Base-by-base conservation (phyloP, 306 rosid genomes). In the Vigna radiata region DNA sequence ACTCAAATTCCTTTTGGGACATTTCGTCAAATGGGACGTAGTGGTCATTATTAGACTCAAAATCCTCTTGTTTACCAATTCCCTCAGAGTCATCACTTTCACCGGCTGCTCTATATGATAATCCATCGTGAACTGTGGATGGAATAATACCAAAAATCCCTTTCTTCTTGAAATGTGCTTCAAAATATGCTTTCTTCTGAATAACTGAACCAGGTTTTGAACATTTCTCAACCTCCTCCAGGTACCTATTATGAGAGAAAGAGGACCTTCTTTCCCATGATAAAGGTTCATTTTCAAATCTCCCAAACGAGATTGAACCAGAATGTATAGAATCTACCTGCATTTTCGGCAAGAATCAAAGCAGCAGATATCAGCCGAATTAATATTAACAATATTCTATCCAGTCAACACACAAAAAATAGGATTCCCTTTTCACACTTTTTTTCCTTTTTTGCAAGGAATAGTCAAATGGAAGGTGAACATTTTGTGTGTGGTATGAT, bases 301-400 rank as follows among this genome's bases (percentile, higher is more conserved):
- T 89, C 71, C 97, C 97, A 77, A 92, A 92, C 73, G 96, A 92
- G 86, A 90, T 74, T 48, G 97, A 92, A 77, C 93, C 96, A 12
- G 97, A 92, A 81, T 84, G 89, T 82, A 87, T 58, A 73, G 90
- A 88, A 58, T 86, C 91, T 79, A 79, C 86, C 97, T 92, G 91
- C 82, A 84, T 25, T 25, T 73, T 81, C 67, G 64, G 39, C 79
- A 81, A 76, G 76, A 63, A 64, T 62, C 64, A 15, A 47, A 79
- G 55, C 52, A 73, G 23, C 53, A 41, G 53, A 44, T 43, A 14
- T 70, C 64, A 78, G 4, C 43, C 56, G n/a, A 50, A 64, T 18
- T 31, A 63, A 41, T 36, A 21, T 15, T 19, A 16, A 41, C 4
- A 41, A 41, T 39, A 60, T 73, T 33, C 65, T 48, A 78, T 50